A percentile compares a stretch with the other conserved stretches of the same genome.
These are phyloP conservation scores for Scenedesmus sp. DNA, from an alignment of 163 green algal species.

Conservation along the genomic window DNA sequence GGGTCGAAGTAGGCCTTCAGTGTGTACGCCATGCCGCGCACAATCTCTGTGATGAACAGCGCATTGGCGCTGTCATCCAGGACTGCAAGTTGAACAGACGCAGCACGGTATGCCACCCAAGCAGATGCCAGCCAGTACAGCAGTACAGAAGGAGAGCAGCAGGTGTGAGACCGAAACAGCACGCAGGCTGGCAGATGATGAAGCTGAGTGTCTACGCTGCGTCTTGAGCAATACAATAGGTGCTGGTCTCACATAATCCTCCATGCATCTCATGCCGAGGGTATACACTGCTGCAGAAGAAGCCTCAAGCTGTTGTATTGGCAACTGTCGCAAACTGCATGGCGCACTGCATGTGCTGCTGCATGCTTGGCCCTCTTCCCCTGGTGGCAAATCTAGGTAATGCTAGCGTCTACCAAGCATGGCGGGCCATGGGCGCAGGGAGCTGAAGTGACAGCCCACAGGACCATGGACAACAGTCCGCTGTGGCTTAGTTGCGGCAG, in stretches of 20 bases:
- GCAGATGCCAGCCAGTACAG: neutral
- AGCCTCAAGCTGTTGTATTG: neutral
- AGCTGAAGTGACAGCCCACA: neutral
- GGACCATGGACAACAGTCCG: neutral
- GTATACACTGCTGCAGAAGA: neutral
- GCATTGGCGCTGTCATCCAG: constrained; percentile 78
- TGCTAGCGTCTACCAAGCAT: neutral
- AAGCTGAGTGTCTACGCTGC: neutral
- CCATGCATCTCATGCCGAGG: neutral
- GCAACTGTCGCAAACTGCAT: no score
- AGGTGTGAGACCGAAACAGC: neutral
- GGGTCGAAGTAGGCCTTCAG: constrained; percentile 98
- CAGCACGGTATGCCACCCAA: neutral
- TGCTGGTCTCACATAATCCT: neutral
- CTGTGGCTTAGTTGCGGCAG: neutral
- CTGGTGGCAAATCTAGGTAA: neutral
- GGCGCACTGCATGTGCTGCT: neutral
- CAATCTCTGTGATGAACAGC: constrained; percentile 95
- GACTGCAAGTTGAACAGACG: constrained; percentile 18
- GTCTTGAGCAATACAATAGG: neutral
- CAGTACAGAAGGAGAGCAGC: neutral
- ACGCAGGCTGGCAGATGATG: neutral
- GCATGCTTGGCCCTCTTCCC: neutral
- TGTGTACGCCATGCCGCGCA: constrained; percentile 91
- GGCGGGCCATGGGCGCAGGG: neutral